Evolutionary conservation across 179 eudicot genomes (phyloP), one percentile per base, ranked within the genome.

Genomic region (Silene vulgaris): DNA sequence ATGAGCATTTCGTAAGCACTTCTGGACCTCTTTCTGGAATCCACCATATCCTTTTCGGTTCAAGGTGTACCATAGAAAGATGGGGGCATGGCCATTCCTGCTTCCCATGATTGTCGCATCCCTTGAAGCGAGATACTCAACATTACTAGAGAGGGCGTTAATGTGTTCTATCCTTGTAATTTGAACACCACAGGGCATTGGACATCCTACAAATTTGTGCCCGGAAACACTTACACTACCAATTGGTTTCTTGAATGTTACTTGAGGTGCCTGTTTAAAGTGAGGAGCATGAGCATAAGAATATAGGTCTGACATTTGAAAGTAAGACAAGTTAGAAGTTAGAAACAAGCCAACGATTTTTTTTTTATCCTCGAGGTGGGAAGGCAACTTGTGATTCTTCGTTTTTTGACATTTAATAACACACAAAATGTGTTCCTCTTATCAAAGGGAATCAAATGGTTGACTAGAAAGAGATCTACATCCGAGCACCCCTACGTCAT

Each of bases 21-120:
- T 71, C 35, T 71, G 74, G 45, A 71, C 74, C 14, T 71, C 74
- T 54, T 71, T 71, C 9, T 71, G 64, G 74, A 71, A 71, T n/a
- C 74, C 74, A 56, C 64, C 16, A n/a, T 71, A 71, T 9, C 74
- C 74, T 71, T 71, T 71, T 56, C 64, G 74, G 74, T 71, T 71
- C 35, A 71, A 56, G 74, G 74, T 71, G 64, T 71, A 71, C 74
- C 74, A 71, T n/a, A 71, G 74, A 56, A 71, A 71, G 63, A 71
- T 71, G 12, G 74, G 74, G 74, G 74, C 74, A 56, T 71, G 74
- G 16, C 74, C 74, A 8, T 71, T 71, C 20, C 74, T 29, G 48
- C 74, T 71, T 54, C 74, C 74, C 74, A 71, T 71, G 64, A 71
- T 71, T 56, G 74, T 71, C 14, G 74, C 74, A n/a, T 71, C 74